A percentile compares a stretch with the other conserved stretches of the same genome.
Conservation (phyloP, 169 alveolate genomes). For the Plasmodium falciparum region DNA sequence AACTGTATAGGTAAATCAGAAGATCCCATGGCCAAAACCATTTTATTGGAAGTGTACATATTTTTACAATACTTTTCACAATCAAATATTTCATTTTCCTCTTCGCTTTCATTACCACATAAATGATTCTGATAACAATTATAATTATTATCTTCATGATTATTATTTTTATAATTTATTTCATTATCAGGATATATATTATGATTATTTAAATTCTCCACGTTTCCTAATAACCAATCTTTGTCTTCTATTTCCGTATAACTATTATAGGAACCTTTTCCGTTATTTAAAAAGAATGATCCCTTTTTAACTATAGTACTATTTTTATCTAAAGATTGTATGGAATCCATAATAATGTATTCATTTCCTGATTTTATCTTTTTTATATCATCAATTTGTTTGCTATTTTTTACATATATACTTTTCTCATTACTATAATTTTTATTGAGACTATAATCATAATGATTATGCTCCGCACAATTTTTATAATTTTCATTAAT, state of each 20-base stretch:
- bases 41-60: slow-evolving; percentile 52
- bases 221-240: background rate
- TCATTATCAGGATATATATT: background rate
- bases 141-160: no score
- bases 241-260: background rate
- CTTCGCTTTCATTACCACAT: slow-evolving; percentile 12
- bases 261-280: no score
- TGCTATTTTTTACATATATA: background rate
- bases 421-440: no score
- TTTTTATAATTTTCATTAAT: slow-evolving; percentile 3
- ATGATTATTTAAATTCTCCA: background rate
- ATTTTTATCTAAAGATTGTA: no score
- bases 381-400: background rate
- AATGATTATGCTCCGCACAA: background rate
- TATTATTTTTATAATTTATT: slow-evolving; percentile 1
- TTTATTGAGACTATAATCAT: no score
- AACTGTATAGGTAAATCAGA: slow-evolving; percentile 81
- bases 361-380: no score
- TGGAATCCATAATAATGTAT: no score
- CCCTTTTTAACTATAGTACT: no score
- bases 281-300: no score
- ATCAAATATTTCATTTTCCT: slow-evolving; percentile 3
- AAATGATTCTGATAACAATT: background rate
- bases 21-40: slow-evolving; percentile 83
- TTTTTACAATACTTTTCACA: slow-evolving; percentile 63